Percentiles rank a stretch among this genome's conserved stretches.
Conservation (phyloP, 108 stramenopile species). For the Cyclotella cryptica region DNA sequence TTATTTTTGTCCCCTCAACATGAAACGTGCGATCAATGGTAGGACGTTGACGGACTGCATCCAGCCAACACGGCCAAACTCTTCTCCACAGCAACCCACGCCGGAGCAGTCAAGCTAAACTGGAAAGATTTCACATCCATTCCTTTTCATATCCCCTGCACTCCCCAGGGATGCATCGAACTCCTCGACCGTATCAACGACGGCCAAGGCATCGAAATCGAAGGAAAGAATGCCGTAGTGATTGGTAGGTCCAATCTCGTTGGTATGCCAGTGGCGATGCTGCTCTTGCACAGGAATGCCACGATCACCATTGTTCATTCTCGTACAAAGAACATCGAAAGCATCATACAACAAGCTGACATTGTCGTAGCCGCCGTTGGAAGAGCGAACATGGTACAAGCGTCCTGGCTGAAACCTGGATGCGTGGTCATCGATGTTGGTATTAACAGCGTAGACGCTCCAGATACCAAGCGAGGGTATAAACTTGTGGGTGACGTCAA, state of each 20-base stretch:
- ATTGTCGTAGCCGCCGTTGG: slow-evolving; percentile 98
- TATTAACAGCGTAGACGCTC: slow-evolving; percentile 91
- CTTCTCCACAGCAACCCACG: slow-evolving; percentile 62
- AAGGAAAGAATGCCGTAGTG: slow-evolving; percentile 95
- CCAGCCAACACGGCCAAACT: slow-evolving; percentile 90
- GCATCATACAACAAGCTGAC: slow-evolving; percentile 85
- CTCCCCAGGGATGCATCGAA: slow-evolving; percentile 95
- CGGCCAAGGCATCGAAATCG: slow-evolving; percentile 60
- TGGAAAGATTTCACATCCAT: slow-evolving; percentile 63
- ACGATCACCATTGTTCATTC: slow-evolving; percentile 97
- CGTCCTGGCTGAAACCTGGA: slow-evolving; percentile 95
- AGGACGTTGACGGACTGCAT: slow-evolving; percentile 97
- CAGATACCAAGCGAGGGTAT: slow-evolving; percentile 82
- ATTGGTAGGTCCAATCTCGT: slow-evolving; percentile 93
- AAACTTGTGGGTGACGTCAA: slow-evolving; percentile 96
- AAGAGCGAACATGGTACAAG: slow-evolving; percentile 84
- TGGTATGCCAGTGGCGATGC: slow-evolving; percentile 92
- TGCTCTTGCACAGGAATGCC: slow-evolving; percentile 91
- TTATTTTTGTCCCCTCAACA: too few species aligned
- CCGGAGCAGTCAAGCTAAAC: slow-evolving; percentile 52
- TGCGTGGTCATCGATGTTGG: slow-evolving; percentile 98
- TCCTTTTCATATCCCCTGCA: slow-evolving; percentile 86
- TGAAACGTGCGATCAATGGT: background rate
- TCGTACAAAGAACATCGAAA: slow-evolving; percentile 75
- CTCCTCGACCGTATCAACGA: slow-evolving; percentile 84